Evolutionary conservation across 495 filamentous ascomycete genomes (phyloP), one percentile per base, ranked within the genome.

Genomic region (Daldinia caldariorum): DNA sequence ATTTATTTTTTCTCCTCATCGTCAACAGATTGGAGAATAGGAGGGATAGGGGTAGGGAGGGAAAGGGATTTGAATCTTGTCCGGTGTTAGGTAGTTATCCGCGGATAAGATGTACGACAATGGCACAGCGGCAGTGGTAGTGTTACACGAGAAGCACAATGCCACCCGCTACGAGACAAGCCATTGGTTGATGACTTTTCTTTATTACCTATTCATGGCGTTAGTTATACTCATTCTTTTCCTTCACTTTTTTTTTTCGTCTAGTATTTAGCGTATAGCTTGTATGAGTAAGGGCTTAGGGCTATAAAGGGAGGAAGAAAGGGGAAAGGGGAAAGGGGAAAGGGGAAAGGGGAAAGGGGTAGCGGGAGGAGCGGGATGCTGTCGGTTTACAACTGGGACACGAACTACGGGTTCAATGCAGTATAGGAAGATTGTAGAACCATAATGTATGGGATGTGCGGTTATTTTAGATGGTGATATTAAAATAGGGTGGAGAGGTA

Each of bases 391-490:
- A 9, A 9, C 10, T 4, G 43, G 4, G 43, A 12, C 18, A 12
- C 16, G 43, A 9, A 9, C 18, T 47, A 22, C 43, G 41, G 41
- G 4, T 45, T 9, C 1, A 16, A 45, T 9, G 18, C 20, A 22
- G 49, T 16, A 31, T 26, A 32, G 29, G 8, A 51, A 14, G 13
- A 13, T 16, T n/a, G n/a, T n/a, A n/a, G n/a, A n/a, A n/a, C n/a
- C n/a, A n/a, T n/a, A n/a, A n/a, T n/a, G n/a, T n/a, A n/a, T 53
- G n/a, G 49, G 26, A 29, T 32, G 12, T 12, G 26, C 1, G 29
- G 14, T 31, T 7, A 53, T 53, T 14, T 31, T 32, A n/a, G 49
- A 53, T 53, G 49, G 26, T 22, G 13, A 53, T 53, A 53, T 53
- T 6, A 16, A 53, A 53, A 53, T 32, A 26, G 29, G 26, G 0